A percentile compares a stretch with the other conserved stretches of the same genome.
phyloP scores from a whole-genome alignment of 2,329 filamentous ascomycete species.

The Ciborinia camelliae region DNA sequence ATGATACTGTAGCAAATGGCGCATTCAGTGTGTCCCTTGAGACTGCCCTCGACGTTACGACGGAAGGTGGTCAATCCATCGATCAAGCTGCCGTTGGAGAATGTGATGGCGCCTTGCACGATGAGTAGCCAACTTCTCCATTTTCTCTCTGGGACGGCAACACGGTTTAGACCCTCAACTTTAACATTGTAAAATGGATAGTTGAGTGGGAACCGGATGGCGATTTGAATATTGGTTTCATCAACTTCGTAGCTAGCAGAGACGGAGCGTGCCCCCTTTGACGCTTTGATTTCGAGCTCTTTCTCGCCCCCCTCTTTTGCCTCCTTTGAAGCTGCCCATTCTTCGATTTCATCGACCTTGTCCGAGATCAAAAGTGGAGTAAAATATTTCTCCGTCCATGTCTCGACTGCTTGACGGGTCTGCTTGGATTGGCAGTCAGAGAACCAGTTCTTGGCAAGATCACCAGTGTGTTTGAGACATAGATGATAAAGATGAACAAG shows the following conservation, averaged over 20 bases:
- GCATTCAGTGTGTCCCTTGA: conserved; percentile 93
- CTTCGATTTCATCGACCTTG: conserved; percentile 62
- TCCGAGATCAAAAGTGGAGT: conserved; percentile 66
- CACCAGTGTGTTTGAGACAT: conserved; percentile 70
- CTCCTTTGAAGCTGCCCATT: conserved; percentile 60
- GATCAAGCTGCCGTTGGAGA: conserved; percentile 83
- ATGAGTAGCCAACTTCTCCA: conserved; percentile 90
- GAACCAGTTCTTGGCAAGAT: conserved; percentile 80
- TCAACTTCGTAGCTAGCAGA: conserved; percentile 84
- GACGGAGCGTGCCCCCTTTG: conserved; percentile 68
- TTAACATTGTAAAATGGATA: conserved; percentile 80
- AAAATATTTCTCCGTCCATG: conserved; percentile 83
- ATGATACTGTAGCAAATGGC: conserved; percentile 97
- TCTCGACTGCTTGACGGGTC: conserved; percentile 73
- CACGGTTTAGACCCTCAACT: conserved; percentile 74
- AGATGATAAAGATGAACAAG: conserved; percentile 84
- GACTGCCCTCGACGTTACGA: conserved; percentile 78
- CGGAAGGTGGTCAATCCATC: conserved; percentile 85
- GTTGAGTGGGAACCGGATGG: conserved; percentile 73
- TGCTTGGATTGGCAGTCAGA: conserved; percentile 76
- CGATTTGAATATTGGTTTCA: conserved; percentile 77
- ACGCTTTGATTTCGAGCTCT: conserved; percentile 66
- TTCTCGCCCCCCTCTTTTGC: conserved; percentile 48
- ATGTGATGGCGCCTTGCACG: conserved; percentile 88
- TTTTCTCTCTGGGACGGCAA: conserved; percentile 84